Evolutionary conservation across 2,329 filamentous ascomycete genomes (phyloP).

Genomic region (Trichophyton rubrum): DNA sequence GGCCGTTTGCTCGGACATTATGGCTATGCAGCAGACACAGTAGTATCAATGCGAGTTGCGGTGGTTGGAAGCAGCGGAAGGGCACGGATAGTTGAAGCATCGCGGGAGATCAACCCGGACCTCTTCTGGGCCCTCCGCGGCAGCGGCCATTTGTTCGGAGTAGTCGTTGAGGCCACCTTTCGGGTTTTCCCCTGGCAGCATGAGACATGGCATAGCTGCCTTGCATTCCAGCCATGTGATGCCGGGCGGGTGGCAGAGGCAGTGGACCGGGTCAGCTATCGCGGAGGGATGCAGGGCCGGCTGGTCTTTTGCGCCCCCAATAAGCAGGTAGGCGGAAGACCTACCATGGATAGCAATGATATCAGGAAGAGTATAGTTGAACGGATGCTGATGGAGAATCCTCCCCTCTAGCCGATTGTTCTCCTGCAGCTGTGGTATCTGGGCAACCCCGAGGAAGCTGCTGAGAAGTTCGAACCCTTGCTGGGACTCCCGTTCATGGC

Average conservation of each 20-base stretch:
- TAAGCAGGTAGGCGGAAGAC: neutral
- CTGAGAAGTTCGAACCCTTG: neutral
- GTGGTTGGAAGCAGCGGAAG: neutral
- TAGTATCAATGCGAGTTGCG: neutral
- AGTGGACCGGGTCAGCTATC: neutral
- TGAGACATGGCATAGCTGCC: neutral
- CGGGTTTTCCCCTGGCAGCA: neutral
- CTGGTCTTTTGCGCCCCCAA: neutral
- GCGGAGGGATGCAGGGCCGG: slow-evolving; percentile 2
- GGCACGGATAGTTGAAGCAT: slow-evolving; percentile 18
- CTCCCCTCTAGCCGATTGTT: neutral
- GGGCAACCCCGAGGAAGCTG: slow-evolving; percentile 1
- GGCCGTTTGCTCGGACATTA: neutral
- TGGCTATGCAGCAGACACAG: slow-evolving; percentile 5
- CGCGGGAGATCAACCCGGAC: slow-evolving; percentile 16
- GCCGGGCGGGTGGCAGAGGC: neutral
- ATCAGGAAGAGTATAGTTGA: too few relatives aligned
- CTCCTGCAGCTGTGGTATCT: slow-evolving; percentile 4
- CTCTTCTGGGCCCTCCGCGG: slow-evolving; percentile 29
- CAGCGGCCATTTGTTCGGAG: slow-evolving; percentile 23
- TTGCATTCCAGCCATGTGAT: neutral
- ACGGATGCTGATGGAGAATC: neutral
- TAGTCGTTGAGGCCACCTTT: slow-evolving; percentile 15
- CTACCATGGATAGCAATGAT: neutral
- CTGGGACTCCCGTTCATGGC: neutral